Base-by-base conservation (phyloP, 306 rosid genomes). In the Astragalus glycyphyllos region DNA sequence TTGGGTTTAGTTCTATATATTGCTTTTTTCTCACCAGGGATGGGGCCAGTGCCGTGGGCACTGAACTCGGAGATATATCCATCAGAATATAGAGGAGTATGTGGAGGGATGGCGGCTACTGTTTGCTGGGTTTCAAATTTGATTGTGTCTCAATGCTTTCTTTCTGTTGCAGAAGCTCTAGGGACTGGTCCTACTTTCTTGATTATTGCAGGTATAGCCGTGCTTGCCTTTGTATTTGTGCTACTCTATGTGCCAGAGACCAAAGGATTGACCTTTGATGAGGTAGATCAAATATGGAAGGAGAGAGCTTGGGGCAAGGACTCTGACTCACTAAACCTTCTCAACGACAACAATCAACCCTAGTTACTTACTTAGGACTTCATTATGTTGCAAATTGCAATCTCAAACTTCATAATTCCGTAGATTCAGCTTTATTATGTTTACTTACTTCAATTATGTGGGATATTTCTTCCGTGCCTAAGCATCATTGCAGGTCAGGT, bases 31-130 rank as follows among this genome's bases (percentile, higher is more conserved):
- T 54, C 97, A 0, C 97, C 97, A 0, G 97, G 97, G 38, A 91
- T 89, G 97, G 97, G 97, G 2, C 93, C 97, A 0, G 97, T 91
- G 23, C 97, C 97, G 0, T 91, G 97, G 97, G 86, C 97, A 0
- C 87, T 91, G 20, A 91, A 91, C 86, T 89, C 97, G 0, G 97
- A 91, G 86, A 84, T 91, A 69, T 91, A 91, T 53, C 97, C 97
- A 1, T 90, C 87, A 49, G 86, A 89, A 14, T 91, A 87, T 17
- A 83, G 97, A 6, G 97, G 97, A 11, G 45, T 87, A 2, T 91
- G 97, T 44, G 96, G 97, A 14, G 97, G 97, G 6, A 87, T 87
- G 96, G 75, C 97, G 0, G 97, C 97, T 16, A 91, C 97, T 4
- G 91, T 91, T 62, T 89, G 90, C 42, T 91, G 97, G 97, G 38